These are phyloP conservation scores for Fusarium sp. DNA, from an alignment of 2,329 filamentous ascomycete species.

Conservation along the genomic window DNA sequence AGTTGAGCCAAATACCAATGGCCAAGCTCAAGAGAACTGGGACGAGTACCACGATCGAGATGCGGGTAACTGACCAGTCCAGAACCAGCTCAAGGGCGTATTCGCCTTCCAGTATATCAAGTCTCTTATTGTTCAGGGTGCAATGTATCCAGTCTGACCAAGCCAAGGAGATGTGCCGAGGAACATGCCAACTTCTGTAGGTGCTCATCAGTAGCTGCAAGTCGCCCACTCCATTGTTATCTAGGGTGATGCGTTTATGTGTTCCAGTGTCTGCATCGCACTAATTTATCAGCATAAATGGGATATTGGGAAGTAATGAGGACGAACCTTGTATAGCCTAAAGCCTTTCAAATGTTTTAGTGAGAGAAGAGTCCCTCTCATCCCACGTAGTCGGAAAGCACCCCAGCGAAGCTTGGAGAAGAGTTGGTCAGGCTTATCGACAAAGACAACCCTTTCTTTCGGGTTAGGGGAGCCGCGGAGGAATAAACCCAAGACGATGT, in stretches of 20 bases:
- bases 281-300: not conserved
- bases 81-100: not conserved
- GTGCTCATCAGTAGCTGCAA: not conserved
- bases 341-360: not conserved
- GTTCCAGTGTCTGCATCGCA: not conserved
- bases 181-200: not conserved
- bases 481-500: not conserved
- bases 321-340: not conserved
- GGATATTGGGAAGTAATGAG: too few relatives aligned
- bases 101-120: rapidly evolving
- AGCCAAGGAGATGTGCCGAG: rapidly evolving
- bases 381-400: not conserved
- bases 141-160: not conserved
- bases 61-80: not conserved
- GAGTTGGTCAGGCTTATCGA: not conserved
- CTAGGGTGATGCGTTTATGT: rapidly evolving
- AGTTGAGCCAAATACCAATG: not conserved
- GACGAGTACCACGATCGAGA: not conserved
- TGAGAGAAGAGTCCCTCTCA: not conserved
- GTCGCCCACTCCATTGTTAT: not conserved
- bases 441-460: not conserved
- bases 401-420: not conserved
- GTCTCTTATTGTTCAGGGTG: not conserved
- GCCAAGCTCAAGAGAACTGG: not conserved
- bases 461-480: not conserved